Evolutionary conservation across 768 basidiomycete genomes (phyloP).

Genomic region (Fomitopsis serialis): DNA sequence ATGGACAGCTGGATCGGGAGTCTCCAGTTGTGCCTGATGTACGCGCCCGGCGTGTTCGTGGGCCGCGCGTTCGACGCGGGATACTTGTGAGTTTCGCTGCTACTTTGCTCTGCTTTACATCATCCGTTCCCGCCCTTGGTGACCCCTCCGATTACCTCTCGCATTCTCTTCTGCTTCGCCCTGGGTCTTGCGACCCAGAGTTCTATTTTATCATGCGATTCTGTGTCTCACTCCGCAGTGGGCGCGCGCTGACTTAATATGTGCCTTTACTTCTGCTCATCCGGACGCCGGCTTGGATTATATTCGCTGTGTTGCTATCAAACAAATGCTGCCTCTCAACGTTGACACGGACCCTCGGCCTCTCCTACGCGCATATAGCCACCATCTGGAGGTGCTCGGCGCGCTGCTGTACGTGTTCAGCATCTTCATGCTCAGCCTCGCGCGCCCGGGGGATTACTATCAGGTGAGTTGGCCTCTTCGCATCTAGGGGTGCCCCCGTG

Average conservation of each 20-base stretch:
- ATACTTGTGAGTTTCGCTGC: slow-evolving; percentile 25
- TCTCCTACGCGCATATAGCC: slow-evolving; percentile 1
- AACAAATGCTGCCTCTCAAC: no score
- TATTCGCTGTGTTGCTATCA: no score
- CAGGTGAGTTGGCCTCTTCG: slow-evolving; percentile 26
- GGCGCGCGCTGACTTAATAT: no score
- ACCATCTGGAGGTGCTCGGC: slow-evolving; percentile 15
- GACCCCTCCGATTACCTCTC: background rate
- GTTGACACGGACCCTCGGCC: background rate
- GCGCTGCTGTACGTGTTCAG: slow-evolving; percentile 21
- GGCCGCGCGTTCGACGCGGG: slow-evolving; percentile 23
- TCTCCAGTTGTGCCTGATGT: slow-evolving; percentile 20
- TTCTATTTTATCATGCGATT: no score
- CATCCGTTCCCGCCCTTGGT: background rate
- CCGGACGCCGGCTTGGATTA: no score
- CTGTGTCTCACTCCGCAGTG: no score
- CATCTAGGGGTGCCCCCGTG: background rate
- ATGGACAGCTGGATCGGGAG: slow-evolving; percentile 22
- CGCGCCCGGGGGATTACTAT: slow-evolving; percentile 36
- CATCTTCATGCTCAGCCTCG: slow-evolving; percentile 38
- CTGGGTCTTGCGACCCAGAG: no score
- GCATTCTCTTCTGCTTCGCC: no score
- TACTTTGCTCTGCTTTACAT: slow-evolving; percentile 4
- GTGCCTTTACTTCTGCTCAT: no score
- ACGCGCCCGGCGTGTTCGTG: slow-evolving; percentile 15